Percentiles rank a stretch among this genome's conserved stretches.
phyloP scores from a whole-genome alignment of 2,329 filamentous ascomycete genomes.

The Colletotrichum sp. region DNA sequence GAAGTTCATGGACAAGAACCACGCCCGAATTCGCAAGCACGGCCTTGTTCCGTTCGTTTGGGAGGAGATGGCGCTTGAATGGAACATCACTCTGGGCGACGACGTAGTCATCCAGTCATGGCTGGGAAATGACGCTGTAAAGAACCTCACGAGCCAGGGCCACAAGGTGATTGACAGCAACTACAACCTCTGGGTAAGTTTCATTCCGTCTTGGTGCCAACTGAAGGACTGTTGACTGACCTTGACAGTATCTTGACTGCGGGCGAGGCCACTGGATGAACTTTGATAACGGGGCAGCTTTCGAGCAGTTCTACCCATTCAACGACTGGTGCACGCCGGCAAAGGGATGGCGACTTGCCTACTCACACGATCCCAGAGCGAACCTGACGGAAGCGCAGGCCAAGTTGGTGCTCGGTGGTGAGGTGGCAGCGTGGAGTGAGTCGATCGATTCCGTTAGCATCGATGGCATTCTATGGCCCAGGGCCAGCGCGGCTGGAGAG shows the following conservation, averaged over 20 bases:
- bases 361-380: conserved; percentile 77
- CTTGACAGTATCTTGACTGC: conserved; percentile 77
- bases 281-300: conserved; percentile 63
- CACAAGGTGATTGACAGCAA: conserved; percentile 77
- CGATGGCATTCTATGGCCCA: conserved; percentile 80
- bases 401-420: conserved; percentile 78
- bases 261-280: conserved; percentile 82
- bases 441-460: conserved; percentile 78
- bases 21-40: conserved; percentile 65
- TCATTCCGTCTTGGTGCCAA: not conserved
- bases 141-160: conserved; percentile 64
- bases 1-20: conserved; percentile 74
- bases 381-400: conserved; percentile 66
- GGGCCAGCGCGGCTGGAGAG: conserved; percentile 76
- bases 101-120: conserved; percentile 83
- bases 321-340: conserved; percentile 80
- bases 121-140: conserved; percentile 69
- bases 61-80: conserved; percentile 85
- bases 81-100: conserved; percentile 75
- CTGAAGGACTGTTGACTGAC: not conserved
- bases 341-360: conserved; percentile 84
- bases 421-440: conserved; percentile 84
- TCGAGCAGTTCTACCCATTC: conserved; percentile 69
- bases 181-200: conserved; percentile 76
- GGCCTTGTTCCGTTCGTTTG: conserved; percentile 80